Conservation (phyloP, 129 eudicot genomes). For the Chrysanthemum lavandulifolium region DNA sequence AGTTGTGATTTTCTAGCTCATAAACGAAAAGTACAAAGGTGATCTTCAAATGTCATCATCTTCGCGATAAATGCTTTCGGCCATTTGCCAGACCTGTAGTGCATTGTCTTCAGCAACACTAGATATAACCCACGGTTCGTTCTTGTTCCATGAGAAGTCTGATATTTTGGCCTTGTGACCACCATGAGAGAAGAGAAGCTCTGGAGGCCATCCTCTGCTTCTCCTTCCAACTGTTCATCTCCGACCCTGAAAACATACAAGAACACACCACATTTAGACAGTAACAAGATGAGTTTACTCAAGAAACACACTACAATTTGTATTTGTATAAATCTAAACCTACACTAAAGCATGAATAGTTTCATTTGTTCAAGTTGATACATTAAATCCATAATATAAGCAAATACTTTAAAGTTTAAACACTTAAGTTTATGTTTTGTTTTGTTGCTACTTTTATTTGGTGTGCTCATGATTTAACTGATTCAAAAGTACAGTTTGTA, state of each 20-base stretch:
- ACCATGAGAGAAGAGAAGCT: constrained; percentile 93
- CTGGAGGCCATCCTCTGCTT: constrained; percentile 97
- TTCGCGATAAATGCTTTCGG: constrained; percentile 75
- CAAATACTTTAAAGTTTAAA: too few species aligned
- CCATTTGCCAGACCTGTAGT: constrained; percentile 87
- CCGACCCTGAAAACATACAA: constrained; percentile 60
- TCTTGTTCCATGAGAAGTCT: constrained; percentile 96
- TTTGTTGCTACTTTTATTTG: background rate
- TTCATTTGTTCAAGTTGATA: too few species aligned
- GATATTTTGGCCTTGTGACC: constrained; percentile 97
- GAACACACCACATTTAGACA: background rate
- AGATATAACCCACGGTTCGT: constrained; percentile 84
- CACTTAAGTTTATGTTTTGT: too few species aligned
- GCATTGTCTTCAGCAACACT: constrained; percentile 89
- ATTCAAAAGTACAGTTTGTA: constrained; percentile 4
- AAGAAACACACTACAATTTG: too few species aligned
- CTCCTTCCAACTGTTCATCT: constrained; percentile 96
- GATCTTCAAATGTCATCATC: constrained; percentile 46
- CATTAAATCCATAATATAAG: too few species aligned
- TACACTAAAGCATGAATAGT: too few species aligned
- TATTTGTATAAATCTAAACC: too few species aligned
- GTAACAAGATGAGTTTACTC: background rate
- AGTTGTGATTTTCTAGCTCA: background rate
- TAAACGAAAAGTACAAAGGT: background rate
- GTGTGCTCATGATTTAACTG: background rate